A percentile compares a stretch with the other conserved stretches of the same genome.
Evolutionary conservation across 805 yeast species (phyloP).

Genomic region (Candida jianshihensis): DNA sequence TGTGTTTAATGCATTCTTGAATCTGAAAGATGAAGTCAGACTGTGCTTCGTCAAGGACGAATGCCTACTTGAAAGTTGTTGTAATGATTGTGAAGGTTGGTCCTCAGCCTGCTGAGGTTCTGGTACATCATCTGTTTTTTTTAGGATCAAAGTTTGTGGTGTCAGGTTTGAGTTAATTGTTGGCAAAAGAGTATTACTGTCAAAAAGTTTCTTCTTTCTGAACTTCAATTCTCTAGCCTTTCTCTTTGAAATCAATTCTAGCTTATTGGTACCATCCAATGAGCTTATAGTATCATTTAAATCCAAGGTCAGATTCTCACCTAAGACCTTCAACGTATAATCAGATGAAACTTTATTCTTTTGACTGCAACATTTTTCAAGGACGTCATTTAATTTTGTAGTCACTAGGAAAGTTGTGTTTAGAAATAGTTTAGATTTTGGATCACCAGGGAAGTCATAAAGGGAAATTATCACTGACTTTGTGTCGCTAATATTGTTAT

Average conservation of each 20-base stretch:
- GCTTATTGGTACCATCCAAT: constrained; percentile 32
- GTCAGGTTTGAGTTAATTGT: constrained; percentile 21
- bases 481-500: constrained; percentile 20
- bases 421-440: constrained; percentile 19
- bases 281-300: constrained; percentile 34
- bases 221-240: constrained; percentile 31
- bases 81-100: not conserved
- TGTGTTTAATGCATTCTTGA: constrained; percentile 26
- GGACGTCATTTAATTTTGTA: constrained; percentile 29
- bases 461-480: constrained; percentile 25
- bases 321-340: constrained; percentile 28
- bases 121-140: constrained; percentile 2
- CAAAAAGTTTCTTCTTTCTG: constrained; percentile 22
- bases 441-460: constrained; percentile 27
- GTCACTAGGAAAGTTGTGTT: constrained; percentile 26
- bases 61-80: constrained; percentile 1
- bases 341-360: constrained; percentile 29
- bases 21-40: constrained; percentile 25
- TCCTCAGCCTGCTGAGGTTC: not conserved
- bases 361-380: constrained; percentile 28
- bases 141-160: constrained; percentile 22
- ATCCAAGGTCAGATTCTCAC: constrained; percentile 25
- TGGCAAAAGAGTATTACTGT: constrained; percentile 19
- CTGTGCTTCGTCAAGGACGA: constrained; percentile 10
- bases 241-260: constrained; percentile 37